A percentile compares a stretch with the other conserved stretches of the same genome.
Evolutionary conservation across 2,329 filamentous ascomycete species (phyloP).

Genomic region (Ophiostoma tasmaniense): DNA sequence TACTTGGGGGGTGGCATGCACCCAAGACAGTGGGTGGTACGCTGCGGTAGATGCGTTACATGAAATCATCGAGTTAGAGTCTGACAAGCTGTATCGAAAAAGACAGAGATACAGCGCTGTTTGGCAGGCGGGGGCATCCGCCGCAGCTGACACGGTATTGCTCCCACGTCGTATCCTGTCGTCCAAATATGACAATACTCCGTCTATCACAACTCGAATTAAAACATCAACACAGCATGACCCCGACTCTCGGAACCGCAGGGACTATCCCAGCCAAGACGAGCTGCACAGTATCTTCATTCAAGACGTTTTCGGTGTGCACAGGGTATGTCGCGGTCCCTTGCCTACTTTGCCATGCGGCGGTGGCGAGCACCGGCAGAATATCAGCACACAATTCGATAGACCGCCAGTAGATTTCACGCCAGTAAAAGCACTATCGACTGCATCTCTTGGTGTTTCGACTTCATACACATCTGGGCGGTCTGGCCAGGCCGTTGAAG

Average conservation of each 20-base stretch:
- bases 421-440: not conserved
- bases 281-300: not conserved
- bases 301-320: not conserved
- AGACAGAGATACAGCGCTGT: not conserved
- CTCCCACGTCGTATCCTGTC: not conserved
- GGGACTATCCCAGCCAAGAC: not conserved
- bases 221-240: not conserved
- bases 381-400: not conserved
- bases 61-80: not conserved
- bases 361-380: slow-evolving; percentile 6
- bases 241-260: slow-evolving; percentile 4
- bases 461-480: not conserved
- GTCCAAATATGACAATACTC: not conserved
- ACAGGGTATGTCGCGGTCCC: not conserved
- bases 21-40: not conserved
- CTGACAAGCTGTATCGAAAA: not conserved
- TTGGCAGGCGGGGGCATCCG: slow-evolving; percentile 5
- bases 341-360: not conserved
- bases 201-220: not conserved
- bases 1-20: not conserved
- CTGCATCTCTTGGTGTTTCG: not conserved
- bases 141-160: not conserved
- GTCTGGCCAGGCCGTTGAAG: not conserved
- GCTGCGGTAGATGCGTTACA: not conserved
- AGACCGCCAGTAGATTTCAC: not conserved